Evolutionary conservation across 495 filamentous ascomycete species (phyloP), one percentile per base, ranked within the genome.

Genomic region (Geoglossum glabrum): DNA sequence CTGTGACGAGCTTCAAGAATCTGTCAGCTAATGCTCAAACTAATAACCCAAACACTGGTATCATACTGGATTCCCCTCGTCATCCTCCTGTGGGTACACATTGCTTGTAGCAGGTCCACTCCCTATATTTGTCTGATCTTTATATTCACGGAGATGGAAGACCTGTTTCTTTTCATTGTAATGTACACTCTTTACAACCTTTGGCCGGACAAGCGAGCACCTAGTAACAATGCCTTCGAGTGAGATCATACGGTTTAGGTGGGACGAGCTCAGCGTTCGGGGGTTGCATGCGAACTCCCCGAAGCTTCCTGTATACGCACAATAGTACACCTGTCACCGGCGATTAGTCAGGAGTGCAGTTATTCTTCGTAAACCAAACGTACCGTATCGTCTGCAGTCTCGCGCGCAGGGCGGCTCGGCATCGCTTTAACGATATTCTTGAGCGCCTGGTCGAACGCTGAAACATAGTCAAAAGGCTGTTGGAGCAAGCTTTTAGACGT

Each of bases 211-310:
- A 46, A 99, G 75, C 15, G 88, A 95, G 67, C 87, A 93, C 71
- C 90, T 86, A 23, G 92, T 97, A 30, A 97, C 92, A 68, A 99
- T 99, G 34, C 92, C 92, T 69, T 99, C 92, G 61, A 99, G 79
- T 1, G 90, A 95, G 19, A 99, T 83, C 86, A 96, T 95, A 61
- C 81, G 86, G 68, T 97, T 97, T 57, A 99, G 76, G 65, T 90
- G 87, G 33, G 76, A 74, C 0, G 90, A 95, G 45, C 86, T 84
- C 21, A 99, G 70, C 5, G 92, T 97, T 64, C 92, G 80, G 52
- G 92, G 92, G 66, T 96, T 99, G 78, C 88, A 94, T 45, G 89
- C 78, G 66, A 84, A 89, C 66, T 95, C 86, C 57, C 92, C 92
- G 65, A 99, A 98, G 63, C 87, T 92, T 60, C 92, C 92, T 56